Evolutionary conservation across 176 grass and related monocot species (phyloP), one percentile per base, ranked within the genome.

Genomic region (Pharus latifolius): DNA sequence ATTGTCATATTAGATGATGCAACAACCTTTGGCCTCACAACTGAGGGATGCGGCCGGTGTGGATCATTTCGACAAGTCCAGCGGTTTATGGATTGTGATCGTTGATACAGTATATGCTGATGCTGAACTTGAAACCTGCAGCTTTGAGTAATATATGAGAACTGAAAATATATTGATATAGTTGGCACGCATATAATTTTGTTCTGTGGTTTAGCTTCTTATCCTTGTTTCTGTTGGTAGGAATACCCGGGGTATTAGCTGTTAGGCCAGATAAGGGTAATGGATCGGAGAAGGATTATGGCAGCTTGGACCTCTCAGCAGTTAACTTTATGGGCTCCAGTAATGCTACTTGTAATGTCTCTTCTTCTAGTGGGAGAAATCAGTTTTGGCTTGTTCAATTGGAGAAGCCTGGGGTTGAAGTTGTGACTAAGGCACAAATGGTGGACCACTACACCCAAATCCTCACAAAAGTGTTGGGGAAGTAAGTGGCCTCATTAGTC

Each of bases 361-460:
- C 80, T 53, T 65, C 70, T 67, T 85, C 60, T 53, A 64, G 43
- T 37, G 63, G 49, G 16, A 78, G 68, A 71, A 93, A 90, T 67
- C 67, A 84, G 35, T 82, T 79, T 83, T 94, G 95, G 90, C 67
- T 99, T 53, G 84, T 99, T 59, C 72, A 61, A 70, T 86, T 90
- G 72, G 84, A 83, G 63, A 98, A 94, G 49, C 90, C 90, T 5
- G 75, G 78, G 50, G 84, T 87, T 67, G 84, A 93, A 88, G 84
- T 93, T 52, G 90, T 94, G 60, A 93, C 90, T 35, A 91, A 88
- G 76, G 83, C 87, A 32, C 87, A 94, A 76, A 89, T 94, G 81
- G 87, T 98, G 51, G 95, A 93, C 53, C 64, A 88, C 43, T 98
- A 88, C 63, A 73, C 87, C 56, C 90, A 77, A 54, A 91, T 84